These are phyloP conservation scores for Lactifluus pinguis DNA, from an alignment of 768 basidiomycete genomes.

Conservation along the genomic window DNA sequence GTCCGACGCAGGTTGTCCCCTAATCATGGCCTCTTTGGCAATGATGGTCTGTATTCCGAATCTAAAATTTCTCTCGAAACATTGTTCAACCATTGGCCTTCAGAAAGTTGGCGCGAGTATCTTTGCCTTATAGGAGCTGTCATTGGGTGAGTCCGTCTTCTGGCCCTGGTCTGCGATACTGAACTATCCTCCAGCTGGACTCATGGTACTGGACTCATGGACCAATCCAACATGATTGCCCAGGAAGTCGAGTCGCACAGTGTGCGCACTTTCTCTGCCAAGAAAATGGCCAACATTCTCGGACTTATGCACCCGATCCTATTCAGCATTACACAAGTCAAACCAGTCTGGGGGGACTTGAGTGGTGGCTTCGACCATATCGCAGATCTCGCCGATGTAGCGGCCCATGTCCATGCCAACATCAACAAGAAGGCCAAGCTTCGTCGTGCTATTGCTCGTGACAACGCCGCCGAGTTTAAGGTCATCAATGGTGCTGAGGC, in stretches of 20 bases:
- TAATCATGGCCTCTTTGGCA: constrained; percentile 96
- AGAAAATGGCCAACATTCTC: constrained; percentile 42
- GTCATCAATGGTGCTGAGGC: no score
- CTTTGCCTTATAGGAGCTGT: no score
- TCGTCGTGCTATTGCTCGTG: constrained; percentile 66
- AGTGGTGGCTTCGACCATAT: constrained; percentile 43
- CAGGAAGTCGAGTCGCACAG: constrained; percentile 89
- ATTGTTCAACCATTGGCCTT: no score
- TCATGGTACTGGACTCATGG: constrained; percentile 96
- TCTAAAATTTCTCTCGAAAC: no score
- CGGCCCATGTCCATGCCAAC: constrained; percentile 70
- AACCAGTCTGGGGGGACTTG: constrained; percentile 25
- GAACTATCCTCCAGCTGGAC: constrained; percentile 51
- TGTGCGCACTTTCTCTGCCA: constrained; percentile 31
- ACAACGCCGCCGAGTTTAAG: no score
- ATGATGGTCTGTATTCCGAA: no score
- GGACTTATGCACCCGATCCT: constrained; percentile 98
- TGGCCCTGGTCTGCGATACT: no score
- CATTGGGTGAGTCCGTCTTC: no score
- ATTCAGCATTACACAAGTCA: constrained; percentile 98
- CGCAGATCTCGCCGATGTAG: constrained; percentile 89
- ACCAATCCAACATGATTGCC: constrained; percentile 87
- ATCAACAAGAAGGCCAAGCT: constrained; percentile 84
- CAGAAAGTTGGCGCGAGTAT: no score
- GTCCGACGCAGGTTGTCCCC: constrained; percentile 90